phyloP scores from a whole-genome alignment of 2,329 filamentous ascomycete species.

The Botrytis squamosa region DNA sequence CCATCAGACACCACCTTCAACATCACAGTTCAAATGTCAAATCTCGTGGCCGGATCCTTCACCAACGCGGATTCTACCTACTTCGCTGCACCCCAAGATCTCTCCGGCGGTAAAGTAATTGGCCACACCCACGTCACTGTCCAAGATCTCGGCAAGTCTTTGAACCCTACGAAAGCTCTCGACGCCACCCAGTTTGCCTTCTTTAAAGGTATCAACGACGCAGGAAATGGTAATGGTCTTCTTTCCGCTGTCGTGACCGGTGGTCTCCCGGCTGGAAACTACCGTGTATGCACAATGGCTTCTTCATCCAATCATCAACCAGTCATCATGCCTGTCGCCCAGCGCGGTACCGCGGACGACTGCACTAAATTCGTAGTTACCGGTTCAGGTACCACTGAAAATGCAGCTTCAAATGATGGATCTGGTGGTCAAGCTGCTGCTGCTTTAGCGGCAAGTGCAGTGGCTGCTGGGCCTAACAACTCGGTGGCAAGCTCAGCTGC shows the following conservation, averaged over 20 bases:
- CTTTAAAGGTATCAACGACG: conserved; percentile 46
- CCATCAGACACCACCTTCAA: conserved; percentile 37
- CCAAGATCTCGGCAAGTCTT: conserved; percentile 39
- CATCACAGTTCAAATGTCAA: conserved; percentile 40
- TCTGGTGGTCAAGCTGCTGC: conserved; percentile 28
- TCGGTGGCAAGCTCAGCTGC: conserved; percentile 16
- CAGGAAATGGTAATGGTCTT: conserved; percentile 42
- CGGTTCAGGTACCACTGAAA: conserved; percentile 28
- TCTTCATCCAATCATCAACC: conserved; percentile 46
- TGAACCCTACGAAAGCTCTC: conserved; percentile 37
- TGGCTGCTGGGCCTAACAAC: conserved; percentile 34
- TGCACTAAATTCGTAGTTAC: conserved; percentile 46
- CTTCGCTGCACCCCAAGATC: conserved; percentile 42
- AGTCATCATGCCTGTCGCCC: conserved; percentile 46
- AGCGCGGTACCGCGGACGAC: conserved; percentile 47
- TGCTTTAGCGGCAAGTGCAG: conserved; percentile 30
- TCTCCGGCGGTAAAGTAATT: conserved; percentile 39
- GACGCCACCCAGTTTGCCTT: conserved; percentile 42
- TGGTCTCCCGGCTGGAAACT: conserved; percentile 45
- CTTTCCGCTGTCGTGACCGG: conserved; percentile 42
- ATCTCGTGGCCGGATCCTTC: conserved; percentile 42
- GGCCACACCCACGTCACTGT: conserved; percentile 45
- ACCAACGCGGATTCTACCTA: conserved; percentile 43
- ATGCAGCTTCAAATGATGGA: conserved; percentile 29
- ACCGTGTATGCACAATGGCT: conserved; percentile 47